Evolutionary conservation across 176 grass and related monocot genomes (phyloP).

Genomic region (Aegilops umbellulata): DNA sequence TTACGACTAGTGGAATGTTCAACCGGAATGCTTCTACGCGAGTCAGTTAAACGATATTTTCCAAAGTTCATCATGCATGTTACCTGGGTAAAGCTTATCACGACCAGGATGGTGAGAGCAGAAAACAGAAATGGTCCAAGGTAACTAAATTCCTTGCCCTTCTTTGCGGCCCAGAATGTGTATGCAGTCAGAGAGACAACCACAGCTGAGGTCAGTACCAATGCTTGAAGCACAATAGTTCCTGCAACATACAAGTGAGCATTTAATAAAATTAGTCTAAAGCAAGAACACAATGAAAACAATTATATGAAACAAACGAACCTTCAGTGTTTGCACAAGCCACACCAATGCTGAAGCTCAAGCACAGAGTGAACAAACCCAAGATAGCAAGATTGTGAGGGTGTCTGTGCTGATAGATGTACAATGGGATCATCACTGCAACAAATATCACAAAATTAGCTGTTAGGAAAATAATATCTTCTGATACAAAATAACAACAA

Average conservation of each 20-base stretch:
- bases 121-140: constrained; percentile 78
- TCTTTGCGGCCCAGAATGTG: constrained; percentile 96
- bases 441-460: constrained; percentile 12
- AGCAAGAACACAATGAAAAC: not conserved
- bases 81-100: constrained; percentile 94
- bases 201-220: constrained; percentile 85
- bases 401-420: constrained; percentile 94
- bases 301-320: constrained; percentile 29
- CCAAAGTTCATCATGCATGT: not conserved
- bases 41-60: not conserved
- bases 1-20: not conserved
- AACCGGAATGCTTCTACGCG: not conserved
- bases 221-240: constrained; percentile 91
- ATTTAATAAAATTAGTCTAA: not conserved
- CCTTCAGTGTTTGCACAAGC: constrained; percentile 97
- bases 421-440: constrained; percentile 83
- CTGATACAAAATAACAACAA: not conserved
- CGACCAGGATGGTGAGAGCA: constrained; percentile 68
- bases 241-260: constrained; percentile 50
- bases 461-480: constrained; percentile 2
- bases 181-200: constrained; percentile 90
- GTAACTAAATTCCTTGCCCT: constrained; percentile 95
- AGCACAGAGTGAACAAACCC: constrained; percentile 83
- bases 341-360: constrained; percentile 96
- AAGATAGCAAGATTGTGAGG: constrained; percentile 88